Evolutionary conservation across 768 basidiomycete species (phyloP).

Genomic region (Xerocomellus intermedius): DNA sequence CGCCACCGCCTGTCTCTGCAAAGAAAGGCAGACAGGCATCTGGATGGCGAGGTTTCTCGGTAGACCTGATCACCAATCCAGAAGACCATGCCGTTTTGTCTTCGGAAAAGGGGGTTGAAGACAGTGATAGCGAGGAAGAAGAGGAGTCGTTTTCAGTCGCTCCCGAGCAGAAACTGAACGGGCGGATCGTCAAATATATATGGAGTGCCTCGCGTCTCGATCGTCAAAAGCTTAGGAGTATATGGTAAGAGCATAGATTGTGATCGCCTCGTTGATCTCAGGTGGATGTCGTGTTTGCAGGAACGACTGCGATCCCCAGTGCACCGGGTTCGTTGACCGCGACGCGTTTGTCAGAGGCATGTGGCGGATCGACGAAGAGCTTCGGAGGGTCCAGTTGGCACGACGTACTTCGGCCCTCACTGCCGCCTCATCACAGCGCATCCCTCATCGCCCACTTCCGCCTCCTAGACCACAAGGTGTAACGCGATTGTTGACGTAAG

Average conservation of each 20-base stretch:
- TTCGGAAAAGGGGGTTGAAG: conserved; percentile 10
- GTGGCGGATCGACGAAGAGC: conserved; percentile 86
- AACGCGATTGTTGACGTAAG: conserved; percentile 13
- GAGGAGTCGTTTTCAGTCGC: conserved; percentile 27
- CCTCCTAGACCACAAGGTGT: conserved; percentile 17
- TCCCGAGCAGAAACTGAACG: conserved; percentile 51
- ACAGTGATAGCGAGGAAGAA: conserved; percentile 30
- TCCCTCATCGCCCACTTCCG: conserved; percentile 31
- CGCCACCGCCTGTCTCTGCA: conserved; percentile 36
- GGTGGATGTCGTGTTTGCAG: conserved; percentile 35
- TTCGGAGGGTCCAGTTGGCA: conserved; percentile 56
- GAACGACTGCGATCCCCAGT: conserved; percentile 64
- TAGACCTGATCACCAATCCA: conserved; percentile 57
- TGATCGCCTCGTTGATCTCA: not conserved
- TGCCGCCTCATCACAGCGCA: conserved; percentile 34
- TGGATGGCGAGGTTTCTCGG: conserved; percentile 73
- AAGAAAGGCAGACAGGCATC: conserved; percentile 55
- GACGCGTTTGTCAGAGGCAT: conserved; percentile 74
- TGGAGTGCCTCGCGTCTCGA: conserved; percentile 65
- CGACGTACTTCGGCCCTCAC: conserved; percentile 32
- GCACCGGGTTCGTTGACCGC: conserved; percentile 56
- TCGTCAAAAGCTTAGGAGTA: conserved; percentile 49
- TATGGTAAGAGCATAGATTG: conserved; percentile 53
- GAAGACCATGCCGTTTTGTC: conserved; percentile 31
- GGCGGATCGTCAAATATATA: conserved; percentile 53